These are phyloP conservation scores for Cornus florida DNA, from an alignment of 148 eudicot species.

Conservation along the genomic window DNA sequence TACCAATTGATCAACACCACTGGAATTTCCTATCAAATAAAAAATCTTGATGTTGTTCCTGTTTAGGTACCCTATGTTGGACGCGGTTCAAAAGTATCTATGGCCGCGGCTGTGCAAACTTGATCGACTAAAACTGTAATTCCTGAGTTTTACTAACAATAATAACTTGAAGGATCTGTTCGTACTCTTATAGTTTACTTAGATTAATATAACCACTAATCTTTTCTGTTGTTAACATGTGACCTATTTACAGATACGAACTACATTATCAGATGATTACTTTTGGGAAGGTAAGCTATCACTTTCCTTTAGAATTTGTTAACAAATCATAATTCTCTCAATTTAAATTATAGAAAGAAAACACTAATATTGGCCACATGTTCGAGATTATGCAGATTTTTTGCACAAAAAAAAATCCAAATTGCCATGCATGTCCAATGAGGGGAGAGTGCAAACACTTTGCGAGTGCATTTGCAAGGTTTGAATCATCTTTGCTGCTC, in stretches of 20 bases:
- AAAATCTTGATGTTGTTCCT: conserved; percentile 7
- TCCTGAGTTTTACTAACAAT: not conserved
- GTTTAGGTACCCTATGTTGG: conserved; percentile 57
- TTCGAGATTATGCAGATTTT: conserved; percentile 35
- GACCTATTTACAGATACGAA: conserved; percentile 40
- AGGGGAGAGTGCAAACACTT: conserved; percentile 57
- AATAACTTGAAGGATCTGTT: too few relatives aligned
- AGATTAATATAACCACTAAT: not conserved
- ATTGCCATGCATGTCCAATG: conserved; percentile 69
- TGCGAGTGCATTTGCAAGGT: conserved; percentile 63
- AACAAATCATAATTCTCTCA: not conserved
- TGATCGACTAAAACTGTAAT: conserved; percentile 48
- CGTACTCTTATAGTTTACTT: not conserved
- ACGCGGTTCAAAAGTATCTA: conserved; percentile 51
- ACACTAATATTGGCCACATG: not conserved
- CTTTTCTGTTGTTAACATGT: not conserved
- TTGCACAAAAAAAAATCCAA: conserved; percentile 60
- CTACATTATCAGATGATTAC: conserved; percentile 71
- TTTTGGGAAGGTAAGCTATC: conserved; percentile 61
- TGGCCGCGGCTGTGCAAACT: conserved; percentile 52
- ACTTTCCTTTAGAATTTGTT: not conserved
- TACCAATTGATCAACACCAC: not conserved
- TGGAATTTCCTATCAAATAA: not conserved
- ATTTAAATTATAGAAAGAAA: not conserved
- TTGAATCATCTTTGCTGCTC: conserved; percentile 2